These are phyloP conservation scores for Coleophoma eucalyptorum DNA, from an alignment of 2,329 filamentous ascomycete genomes.

Conservation along the genomic window DNA sequence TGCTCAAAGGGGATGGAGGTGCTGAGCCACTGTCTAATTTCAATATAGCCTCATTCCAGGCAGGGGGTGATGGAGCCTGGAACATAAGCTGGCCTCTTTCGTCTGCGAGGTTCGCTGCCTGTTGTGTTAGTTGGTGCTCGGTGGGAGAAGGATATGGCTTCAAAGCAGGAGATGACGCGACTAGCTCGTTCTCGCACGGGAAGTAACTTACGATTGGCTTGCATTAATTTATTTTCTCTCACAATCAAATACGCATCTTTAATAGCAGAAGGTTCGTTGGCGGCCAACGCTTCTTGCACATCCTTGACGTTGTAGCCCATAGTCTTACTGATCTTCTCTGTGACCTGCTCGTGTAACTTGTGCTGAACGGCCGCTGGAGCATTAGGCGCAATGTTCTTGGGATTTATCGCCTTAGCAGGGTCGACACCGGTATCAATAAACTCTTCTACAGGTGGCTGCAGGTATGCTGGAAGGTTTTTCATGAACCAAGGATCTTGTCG, in stretches of 20 bases:
- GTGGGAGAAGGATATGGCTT: too few species aligned
- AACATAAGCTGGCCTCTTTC: constrained; percentile 37
- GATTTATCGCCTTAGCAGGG: constrained; percentile 84
- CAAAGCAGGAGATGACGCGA: too few species aligned
- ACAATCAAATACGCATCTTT: constrained; percentile 99
- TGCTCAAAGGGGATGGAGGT: constrained; percentile 12
- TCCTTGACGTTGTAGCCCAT: constrained; percentile 97
- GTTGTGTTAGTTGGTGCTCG: too few species aligned
- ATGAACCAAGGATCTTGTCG: constrained; percentile 92
- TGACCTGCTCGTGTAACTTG: constrained; percentile 86
- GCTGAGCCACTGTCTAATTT: constrained; percentile 20
- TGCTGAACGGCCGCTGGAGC: constrained; percentile 78
- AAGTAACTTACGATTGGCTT: constrained; percentile 73
- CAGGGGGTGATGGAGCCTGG: constrained; percentile 51
- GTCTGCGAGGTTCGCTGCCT: constrained; percentile 25
- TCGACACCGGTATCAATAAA: constrained; percentile 94
- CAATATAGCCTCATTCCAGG: constrained; percentile 33
- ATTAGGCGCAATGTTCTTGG: constrained; percentile 74
- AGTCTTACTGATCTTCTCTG: constrained; percentile 92
- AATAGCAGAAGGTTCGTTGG: constrained; percentile 92
- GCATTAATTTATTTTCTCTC: constrained; percentile 96
- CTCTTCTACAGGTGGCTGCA: constrained; percentile 83
- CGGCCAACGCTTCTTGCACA: constrained; percentile 88
- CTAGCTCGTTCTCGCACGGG: background rate
- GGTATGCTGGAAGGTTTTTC: constrained; percentile 79